These are phyloP conservation scores for Abrus pulchellus DNA, from an alignment of 306 rosid species.

Conservation along the genomic window DNA sequence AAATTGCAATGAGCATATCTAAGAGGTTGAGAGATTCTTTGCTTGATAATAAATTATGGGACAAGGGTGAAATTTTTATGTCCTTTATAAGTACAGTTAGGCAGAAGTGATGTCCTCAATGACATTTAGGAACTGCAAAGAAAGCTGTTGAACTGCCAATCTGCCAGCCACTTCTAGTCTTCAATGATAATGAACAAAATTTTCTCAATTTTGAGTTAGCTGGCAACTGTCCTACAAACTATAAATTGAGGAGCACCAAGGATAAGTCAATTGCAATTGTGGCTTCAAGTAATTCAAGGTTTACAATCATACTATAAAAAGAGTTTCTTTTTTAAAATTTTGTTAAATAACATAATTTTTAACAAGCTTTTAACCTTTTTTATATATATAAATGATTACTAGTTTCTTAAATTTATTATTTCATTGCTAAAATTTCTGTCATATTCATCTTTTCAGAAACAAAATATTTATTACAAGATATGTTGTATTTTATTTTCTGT, in stretches of 20 bases:
- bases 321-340: neutral
- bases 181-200: conserved; percentile 38
- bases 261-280: neutral
- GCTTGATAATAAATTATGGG: neutral
- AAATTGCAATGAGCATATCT: neutral
- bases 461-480: neutral
- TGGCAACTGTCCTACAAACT: conserved; percentile 54
- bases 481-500: neutral
- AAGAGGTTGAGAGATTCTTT: neutral
- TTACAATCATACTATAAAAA: neutral
- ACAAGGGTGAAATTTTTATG: neutral
- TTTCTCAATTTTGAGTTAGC: conserved; percentile 40
- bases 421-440: neutral
- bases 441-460: neutral
- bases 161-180: conserved; percentile 19
- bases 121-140: conserved; percentile 32
- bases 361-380: neutral
- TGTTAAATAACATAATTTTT: neutral
- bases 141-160: conserved; percentile 42
- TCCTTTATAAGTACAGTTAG: conserved; percentile 35
- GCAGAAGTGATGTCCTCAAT: conserved; percentile 15
- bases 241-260: neutral
- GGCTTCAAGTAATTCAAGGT: neutral
- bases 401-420: neutral
- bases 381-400: neutral